These are phyloP conservation scores for Galerina sulciceps DNA, from an alignment of 768 basidiomycete species.

Conservation along the genomic window DNA sequence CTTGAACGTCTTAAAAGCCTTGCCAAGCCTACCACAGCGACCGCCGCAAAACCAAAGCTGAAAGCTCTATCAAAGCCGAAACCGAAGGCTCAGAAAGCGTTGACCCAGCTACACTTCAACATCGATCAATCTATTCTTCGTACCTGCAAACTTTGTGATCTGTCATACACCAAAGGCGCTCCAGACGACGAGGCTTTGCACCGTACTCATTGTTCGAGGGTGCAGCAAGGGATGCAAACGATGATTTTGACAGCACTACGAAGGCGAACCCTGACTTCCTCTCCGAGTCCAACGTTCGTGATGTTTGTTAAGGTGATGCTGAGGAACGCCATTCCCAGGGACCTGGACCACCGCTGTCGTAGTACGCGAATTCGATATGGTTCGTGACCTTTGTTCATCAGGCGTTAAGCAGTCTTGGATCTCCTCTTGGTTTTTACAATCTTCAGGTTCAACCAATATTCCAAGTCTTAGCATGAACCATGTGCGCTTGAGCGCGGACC, in stretches of 20 bases:
- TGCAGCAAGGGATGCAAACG: conserved; percentile 34
- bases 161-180: conserved; percentile 82
- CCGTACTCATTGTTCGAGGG: conserved; percentile 28
- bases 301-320: conserved; percentile 24
- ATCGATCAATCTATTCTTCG: conserved; percentile 68
- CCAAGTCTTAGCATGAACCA: no score
- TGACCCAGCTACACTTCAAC: conserved; percentile 82
- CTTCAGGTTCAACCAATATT: no score
- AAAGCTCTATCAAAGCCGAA: conserved; percentile 8
- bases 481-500: no score
- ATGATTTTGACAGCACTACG: conserved; percentile 7
- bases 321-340: conserved; percentile 30
- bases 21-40: neutral
- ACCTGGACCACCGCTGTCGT: conserved; percentile 16
- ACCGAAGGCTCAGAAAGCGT: conserved; percentile 42
- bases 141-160: conserved; percentile 67
- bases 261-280: conserved; percentile 18
- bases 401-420: no score
- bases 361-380: no score
- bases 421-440: no score
- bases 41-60: neutral
- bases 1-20: conserved; percentile 37
- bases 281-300: conserved; percentile 14
- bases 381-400: no score
- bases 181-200: conserved; percentile 81